Evolutionary conservation across 2,329 filamentous ascomycete genomes (phyloP).

Genomic region (Phaeosphaeriaceae sp.): DNA sequence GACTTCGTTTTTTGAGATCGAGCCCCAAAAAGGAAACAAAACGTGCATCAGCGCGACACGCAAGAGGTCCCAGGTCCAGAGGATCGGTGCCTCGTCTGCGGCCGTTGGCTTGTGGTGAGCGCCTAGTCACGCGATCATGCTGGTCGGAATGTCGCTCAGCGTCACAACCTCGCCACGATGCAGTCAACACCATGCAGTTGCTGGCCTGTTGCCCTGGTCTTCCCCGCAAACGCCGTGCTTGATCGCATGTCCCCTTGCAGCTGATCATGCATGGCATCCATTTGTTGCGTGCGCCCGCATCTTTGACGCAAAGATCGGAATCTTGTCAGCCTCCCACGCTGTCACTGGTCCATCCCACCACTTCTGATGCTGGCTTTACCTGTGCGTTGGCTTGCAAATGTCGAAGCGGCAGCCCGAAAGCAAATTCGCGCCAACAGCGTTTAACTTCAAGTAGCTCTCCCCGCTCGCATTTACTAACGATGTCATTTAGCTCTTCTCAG

Average conservation of each 20-base stretch:
- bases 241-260: constrained; percentile 46
- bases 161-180: constrained; percentile 32
- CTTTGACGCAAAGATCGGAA: constrained; percentile 28
- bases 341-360: constrained; percentile 31
- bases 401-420: constrained; percentile 34
- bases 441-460: constrained; percentile 46
- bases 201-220: constrained; percentile 32
- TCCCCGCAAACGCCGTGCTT: constrained; percentile 50
- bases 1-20: constrained; percentile 16
- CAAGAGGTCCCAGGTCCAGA: constrained; percentile 21
- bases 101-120: constrained; percentile 14
- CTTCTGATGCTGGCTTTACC: constrained; percentile 34
- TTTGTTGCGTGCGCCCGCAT: constrained; percentile 42
- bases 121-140: constrained; percentile 32
- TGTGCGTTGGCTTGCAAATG: constrained; percentile 41
- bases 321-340: constrained; percentile 39
- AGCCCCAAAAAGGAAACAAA: constrained; percentile 21
- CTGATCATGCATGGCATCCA: constrained; percentile 49
- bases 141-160: constrained; percentile 30
- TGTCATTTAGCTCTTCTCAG: constrained; percentile 34
- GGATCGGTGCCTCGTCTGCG: constrained; percentile 22
- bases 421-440: constrained; percentile 43
- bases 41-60: constrained; percentile 18
- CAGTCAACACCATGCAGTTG: constrained; percentile 14
- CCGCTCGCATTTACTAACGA: constrained; percentile 31